phyloP scores from a whole-genome alignment of 139 green algal species.

The Pseudopediastrum boryanum region DNA sequence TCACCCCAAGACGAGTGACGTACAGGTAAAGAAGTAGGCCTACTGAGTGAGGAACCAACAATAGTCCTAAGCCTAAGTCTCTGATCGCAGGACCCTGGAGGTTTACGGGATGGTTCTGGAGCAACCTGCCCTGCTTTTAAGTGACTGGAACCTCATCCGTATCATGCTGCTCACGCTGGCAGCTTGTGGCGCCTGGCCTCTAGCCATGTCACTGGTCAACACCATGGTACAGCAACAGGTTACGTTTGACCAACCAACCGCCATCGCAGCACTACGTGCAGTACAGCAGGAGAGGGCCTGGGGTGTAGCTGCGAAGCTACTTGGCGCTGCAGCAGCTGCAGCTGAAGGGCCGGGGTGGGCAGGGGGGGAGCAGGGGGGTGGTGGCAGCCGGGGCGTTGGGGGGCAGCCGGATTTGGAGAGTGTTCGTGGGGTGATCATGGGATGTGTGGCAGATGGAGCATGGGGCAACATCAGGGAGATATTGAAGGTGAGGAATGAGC shows the following conservation, averaged over 20 bases:
- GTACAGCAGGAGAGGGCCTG: constrained; percentile 19
- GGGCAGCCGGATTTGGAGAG: too few relatives aligned
- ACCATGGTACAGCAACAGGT: not conserved
- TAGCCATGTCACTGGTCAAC: constrained; percentile 11
- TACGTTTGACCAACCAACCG: not conserved
- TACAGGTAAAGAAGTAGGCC: too few relatives aligned
- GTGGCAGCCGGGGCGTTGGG: too few relatives aligned
- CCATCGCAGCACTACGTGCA: not conserved
- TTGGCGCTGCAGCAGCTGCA: constrained; percentile 18
- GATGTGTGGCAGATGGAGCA: too few relatives aligned
- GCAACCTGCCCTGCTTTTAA: constrained; percentile 4
- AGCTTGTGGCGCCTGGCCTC: constrained; percentile 8
- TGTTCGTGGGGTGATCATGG: too few relatives aligned
- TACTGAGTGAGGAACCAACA: too few relatives aligned
- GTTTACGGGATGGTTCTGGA: constrained; percentile 15
- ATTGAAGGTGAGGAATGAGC: too few relatives aligned
- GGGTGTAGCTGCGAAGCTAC: constrained; percentile 1
- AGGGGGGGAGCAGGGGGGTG: not conserved
- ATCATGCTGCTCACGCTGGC: constrained; percentile 25
- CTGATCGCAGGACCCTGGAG: constrained; percentile 15
- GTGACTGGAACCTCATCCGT: constrained; percentile 24
- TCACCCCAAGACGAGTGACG: too few relatives aligned
- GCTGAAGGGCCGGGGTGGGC: not conserved
- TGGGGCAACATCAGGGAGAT: too few relatives aligned
- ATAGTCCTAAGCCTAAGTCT: too few relatives aligned